Evolutionary conservation across 2,329 filamentous ascomycete species (phyloP).

Genomic region (Trichophyton verrucosum): DNA sequence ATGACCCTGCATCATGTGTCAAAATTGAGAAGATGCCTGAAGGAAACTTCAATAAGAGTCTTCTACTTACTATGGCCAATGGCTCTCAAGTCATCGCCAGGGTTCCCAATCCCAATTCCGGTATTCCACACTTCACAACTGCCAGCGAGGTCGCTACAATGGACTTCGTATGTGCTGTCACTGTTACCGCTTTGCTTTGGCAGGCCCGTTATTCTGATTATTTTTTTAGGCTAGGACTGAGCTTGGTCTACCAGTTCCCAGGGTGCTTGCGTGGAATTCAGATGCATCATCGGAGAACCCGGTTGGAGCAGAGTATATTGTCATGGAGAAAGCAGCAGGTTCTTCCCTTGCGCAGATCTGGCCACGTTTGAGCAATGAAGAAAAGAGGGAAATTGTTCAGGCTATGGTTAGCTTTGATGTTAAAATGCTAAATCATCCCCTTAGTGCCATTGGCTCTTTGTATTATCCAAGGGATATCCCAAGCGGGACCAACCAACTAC

Average conservation of each 20-base stretch:
- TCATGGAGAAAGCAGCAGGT: slow-evolving; percentile 20
- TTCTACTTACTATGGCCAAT: slow-evolving; percentile 24
- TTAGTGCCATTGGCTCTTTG: slow-evolving; percentile 5
- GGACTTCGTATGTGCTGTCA: slow-evolving; percentile 16
- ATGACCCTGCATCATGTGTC: slow-evolving; percentile 18
- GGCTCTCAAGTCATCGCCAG: slow-evolving; percentile 20
- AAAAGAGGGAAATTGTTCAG: slow-evolving; percentile 1
- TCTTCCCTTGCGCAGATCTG: neutral
- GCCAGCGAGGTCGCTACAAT: slow-evolving; percentile 21
- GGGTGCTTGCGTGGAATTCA: slow-evolving; percentile 11
- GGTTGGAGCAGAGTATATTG: slow-evolving; percentile 13
- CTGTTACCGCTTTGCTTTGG: slow-evolving; percentile 4
- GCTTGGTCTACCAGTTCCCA: slow-evolving; percentile 14
- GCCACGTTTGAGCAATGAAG: slow-evolving; percentile 3
- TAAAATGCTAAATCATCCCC: slow-evolving; percentile 3
- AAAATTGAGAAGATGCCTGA: slow-evolving; percentile 22
- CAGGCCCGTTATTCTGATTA: slow-evolving; percentile 10
- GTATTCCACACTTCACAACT: slow-evolving; percentile 8
- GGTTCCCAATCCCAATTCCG: slow-evolving; percentile 21
- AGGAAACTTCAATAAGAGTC: slow-evolving; percentile 26
- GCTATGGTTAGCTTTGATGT: neutral
- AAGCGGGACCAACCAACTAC: neutral
- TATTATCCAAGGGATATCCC: slow-evolving; percentile 7
- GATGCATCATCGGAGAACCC: slow-evolving; percentile 12
- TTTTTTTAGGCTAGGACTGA: slow-evolving; percentile 14